phyloP scores from a whole-genome alignment of 2,329 filamentous ascomycete genomes.

The Clonostachys chloroleuca region DNA sequence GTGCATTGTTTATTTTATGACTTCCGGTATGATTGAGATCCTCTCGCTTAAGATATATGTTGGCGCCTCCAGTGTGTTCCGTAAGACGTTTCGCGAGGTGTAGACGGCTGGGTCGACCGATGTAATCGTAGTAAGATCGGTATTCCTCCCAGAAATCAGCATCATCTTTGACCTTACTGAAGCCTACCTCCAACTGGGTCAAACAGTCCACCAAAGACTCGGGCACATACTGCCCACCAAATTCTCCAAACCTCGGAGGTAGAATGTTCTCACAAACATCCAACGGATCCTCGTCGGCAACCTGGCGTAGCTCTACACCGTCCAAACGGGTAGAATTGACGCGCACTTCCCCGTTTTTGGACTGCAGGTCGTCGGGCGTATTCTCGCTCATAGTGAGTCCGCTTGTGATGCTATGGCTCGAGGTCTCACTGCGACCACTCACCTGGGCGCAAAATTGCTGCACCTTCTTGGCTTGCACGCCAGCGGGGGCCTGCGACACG shows the following conservation, averaged over 20 bases:
- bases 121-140: conserved; percentile 92
- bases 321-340: conserved; percentile 38
- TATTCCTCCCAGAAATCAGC: conserved; percentile 96
- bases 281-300: conserved; percentile 63
- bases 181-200: conserved; percentile 83
- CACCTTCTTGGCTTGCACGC: conserved; percentile 56
- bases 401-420: conserved; percentile 37
- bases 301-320: conserved; percentile 25
- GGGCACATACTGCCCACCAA: conserved; percentile 95
- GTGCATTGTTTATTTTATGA: conserved; percentile 94
- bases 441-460: conserved; percentile 81
- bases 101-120: conserved; percentile 82
- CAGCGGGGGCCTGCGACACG: conserved; percentile 36
- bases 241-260: conserved; percentile 92
- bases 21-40: conserved; percentile 90
- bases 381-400: conserved; percentile 70
- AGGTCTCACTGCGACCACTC: conserved; percentile 35
- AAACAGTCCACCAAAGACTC: conserved; percentile 98
- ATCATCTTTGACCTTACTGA: conserved; percentile 82
- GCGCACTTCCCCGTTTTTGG: conserved; percentile 35
- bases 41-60: conserved; percentile 90
- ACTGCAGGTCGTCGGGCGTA: conserved; percentile 45
- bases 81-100: conserved; percentile 77
- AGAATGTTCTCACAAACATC: conserved; percentile 56
- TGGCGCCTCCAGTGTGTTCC: conserved; percentile 76